Evolutionary conservation across 495 filamentous ascomycete genomes (phyloP).

Genomic region (Parathielavia appendiculata): DNA sequence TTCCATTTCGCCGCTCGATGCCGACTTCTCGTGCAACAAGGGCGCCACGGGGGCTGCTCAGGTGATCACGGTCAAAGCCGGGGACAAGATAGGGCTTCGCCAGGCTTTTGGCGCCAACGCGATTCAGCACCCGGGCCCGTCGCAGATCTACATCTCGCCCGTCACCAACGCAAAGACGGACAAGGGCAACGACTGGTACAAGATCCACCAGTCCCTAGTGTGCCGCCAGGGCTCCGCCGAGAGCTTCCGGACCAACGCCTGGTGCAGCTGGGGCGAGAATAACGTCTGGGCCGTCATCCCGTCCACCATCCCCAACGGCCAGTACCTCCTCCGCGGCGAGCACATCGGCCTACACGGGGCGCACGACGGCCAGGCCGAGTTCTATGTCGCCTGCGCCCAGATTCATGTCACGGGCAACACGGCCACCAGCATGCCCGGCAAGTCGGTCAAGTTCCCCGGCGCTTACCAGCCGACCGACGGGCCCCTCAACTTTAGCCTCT

Average conservation of each 20-base stretch:
- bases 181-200: slow-evolving; percentile 4
- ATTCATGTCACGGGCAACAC: slow-evolving; percentile 1
- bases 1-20: slow-evolving; percentile 1
- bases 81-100: slow-evolving; percentile 3
- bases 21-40: slow-evolving; percentile 7
- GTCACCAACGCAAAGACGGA: slow-evolving; percentile 1
- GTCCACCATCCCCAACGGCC: not conserved
- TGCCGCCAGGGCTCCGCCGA: slow-evolving; percentile 1
- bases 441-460: slow-evolving; percentile 1
- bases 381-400: slow-evolving; percentile 4
- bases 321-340: slow-evolving; percentile 4
- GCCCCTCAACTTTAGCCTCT: slow-evolving; percentile 3
- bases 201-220: slow-evolving; percentile 5
- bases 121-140: slow-evolving; percentile 1
- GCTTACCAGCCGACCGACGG: not conserved
- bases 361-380: slow-evolving; percentile 3
- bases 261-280: slow-evolving; percentile 7
- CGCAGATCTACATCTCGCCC: slow-evolving; percentile 4
- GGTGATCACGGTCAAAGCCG: slow-evolving; percentile 4
- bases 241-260: not conserved
- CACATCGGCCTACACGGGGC: slow-evolving; percentile 6
- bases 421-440: not conserved
- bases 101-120: slow-evolving; percentile 5
- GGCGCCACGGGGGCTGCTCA: slow-evolving; percentile 1
- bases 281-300: not conserved